These are phyloP conservation scores for Ganoderma meredithae DNA, from an alignment of 1,284 basidiomycete genomes.

Conservation along the genomic window DNA sequence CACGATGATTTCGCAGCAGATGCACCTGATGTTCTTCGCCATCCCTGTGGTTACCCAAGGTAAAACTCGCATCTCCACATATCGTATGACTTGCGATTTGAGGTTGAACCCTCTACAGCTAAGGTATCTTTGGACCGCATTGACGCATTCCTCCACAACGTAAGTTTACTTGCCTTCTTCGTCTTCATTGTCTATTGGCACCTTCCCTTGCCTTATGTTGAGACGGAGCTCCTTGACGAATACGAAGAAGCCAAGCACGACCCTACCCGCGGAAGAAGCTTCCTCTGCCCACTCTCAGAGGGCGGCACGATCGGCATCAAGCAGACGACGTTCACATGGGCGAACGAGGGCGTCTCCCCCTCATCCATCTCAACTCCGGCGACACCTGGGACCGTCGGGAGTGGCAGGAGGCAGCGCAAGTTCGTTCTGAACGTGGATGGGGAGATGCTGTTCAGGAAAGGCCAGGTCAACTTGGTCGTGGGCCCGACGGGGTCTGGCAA, in stretches of 20 bases:
- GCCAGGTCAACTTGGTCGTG: conserved; percentile 65
- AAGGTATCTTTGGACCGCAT: conserved; percentile 55
- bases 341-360: conserved; percentile 23
- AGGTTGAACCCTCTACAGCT: conserved; percentile 18
- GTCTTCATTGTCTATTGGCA: not conserved
- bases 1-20: conserved; percentile 40
- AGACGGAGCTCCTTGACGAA: conserved; percentile 55
- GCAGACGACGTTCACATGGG: conserved; percentile 50
- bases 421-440: conserved; percentile 57
- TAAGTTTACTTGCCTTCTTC: not conserved
- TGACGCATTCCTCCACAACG: conserved; percentile 49
- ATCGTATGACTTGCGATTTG: not conserved
- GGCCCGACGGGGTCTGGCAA: conserved; percentile 65
- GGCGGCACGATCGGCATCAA: conserved; percentile 45
- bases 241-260: conserved; percentile 37
- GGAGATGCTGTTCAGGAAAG: conserved; percentile 63
- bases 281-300: conserved; percentile 26
- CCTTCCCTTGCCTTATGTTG: too few relatives aligned
- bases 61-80: not conserved
- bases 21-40: conserved; percentile 41
- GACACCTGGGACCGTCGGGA: not conserved
- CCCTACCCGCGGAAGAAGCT: conserved; percentile 3
- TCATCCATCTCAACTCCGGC: not conserved
- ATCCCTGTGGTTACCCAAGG: conserved; percentile 29
- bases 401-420: conserved; percentile 39